Conservation (phyloP, 305 asterid genomes). For the Rubia tinctorum region DNA sequence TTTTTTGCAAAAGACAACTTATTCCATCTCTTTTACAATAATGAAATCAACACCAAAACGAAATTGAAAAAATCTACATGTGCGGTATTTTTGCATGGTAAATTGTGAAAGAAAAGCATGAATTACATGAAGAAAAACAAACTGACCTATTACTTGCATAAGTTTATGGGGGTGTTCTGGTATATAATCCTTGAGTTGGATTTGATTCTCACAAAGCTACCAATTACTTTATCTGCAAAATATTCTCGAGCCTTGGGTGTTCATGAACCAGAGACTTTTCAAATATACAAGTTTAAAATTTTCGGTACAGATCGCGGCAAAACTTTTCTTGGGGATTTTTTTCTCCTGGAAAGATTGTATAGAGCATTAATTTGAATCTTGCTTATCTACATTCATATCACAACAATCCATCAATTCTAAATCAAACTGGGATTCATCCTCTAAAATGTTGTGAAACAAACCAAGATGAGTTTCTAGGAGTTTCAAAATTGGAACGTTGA, state of each 20-base stretch:
- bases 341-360: constrained; percentile 23
- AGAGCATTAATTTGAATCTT: constrained; percentile 21
- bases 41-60: too few species aligned
- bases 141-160: constrained; percentile 69
- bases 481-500: background rate
- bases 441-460: constrained; percentile 62
- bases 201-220: constrained; percentile 78
- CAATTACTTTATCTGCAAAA: constrained; percentile 56
- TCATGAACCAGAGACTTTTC: constrained; percentile 60
- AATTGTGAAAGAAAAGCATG: background rate
- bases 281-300: constrained; percentile 76
- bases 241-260: constrained; percentile 55
- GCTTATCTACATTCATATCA: constrained; percentile 18
- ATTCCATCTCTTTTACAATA: too few species aligned
- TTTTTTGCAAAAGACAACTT: too few species aligned
- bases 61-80: too few species aligned
- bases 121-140: constrained; percentile 10
- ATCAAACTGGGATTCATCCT: constrained; percentile 44
- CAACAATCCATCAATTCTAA: too few species aligned
- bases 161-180: constrained; percentile 78
- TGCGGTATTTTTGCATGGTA: too few species aligned
- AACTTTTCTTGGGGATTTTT: constrained; percentile 57
- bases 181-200: constrained; percentile 64
- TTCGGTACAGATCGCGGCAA: constrained; percentile 69
- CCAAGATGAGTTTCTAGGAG: constrained; percentile 40